These are phyloP conservation scores for Auricularia sp. DNA, from an alignment of 768 basidiomycete species.

Conservation along the genomic window DNA sequence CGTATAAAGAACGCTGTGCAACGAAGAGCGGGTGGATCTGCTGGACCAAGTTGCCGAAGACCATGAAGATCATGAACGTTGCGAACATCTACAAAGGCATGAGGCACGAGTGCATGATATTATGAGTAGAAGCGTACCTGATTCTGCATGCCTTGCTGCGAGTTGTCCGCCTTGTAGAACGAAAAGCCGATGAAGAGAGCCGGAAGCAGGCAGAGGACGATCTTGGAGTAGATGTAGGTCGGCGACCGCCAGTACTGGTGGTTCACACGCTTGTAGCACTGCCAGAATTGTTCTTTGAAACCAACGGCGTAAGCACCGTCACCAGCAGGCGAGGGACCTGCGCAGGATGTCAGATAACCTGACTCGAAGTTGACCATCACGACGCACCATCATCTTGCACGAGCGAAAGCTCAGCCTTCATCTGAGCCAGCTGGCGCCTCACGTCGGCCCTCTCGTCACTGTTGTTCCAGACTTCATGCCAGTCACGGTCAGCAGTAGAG, in stretches of 20 bases:
- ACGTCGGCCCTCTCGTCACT: constrained; percentile 45
- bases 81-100: constrained; percentile 1
- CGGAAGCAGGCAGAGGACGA: constrained; percentile 17
- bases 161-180: constrained; percentile 27
- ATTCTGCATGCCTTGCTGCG: constrained; percentile 22
- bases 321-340: constrained; percentile 5
- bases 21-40: constrained; percentile 26
- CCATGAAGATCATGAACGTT: constrained; percentile 20
- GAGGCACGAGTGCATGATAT: neutral
- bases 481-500: constrained; percentile 64
- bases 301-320: constrained; percentile 10
- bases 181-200: constrained; percentile 24
- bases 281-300: constrained; percentile 11
- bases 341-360: neutral
- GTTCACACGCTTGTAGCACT: constrained; percentile 23
- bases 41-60: constrained; percentile 25
- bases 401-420: constrained; percentile 22
- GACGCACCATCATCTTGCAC: constrained; percentile 8
- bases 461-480: constrained; percentile 77
- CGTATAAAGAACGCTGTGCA: constrained; percentile 22
- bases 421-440: constrained; percentile 32
- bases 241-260: constrained; percentile 30
- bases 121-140: constrained; percentile 21
- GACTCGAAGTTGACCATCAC: neutral
- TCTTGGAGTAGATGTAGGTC: constrained; percentile 28